phyloP scores from a whole-genome alignment of 257 asterid genomes.

The Ilex aquifolium region DNA sequence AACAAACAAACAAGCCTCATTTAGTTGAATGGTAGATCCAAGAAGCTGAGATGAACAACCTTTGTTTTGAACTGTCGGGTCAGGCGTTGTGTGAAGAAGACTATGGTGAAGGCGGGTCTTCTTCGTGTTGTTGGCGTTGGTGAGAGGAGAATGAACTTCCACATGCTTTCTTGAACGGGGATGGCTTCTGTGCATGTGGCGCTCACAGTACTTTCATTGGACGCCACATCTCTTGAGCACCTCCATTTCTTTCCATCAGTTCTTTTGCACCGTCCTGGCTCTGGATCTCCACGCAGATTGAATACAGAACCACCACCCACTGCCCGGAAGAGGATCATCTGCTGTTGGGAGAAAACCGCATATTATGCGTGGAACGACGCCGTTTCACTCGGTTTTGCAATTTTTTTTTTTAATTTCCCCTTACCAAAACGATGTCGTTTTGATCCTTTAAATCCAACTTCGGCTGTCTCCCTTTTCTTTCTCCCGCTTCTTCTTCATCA shows the following conservation, averaged over 20 bases:
- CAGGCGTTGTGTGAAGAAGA: background rate
- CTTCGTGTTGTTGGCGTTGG: slow-evolving; percentile 21
- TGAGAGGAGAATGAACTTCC: slow-evolving; percentile 20
- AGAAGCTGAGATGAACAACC: slow-evolving; percentile 16
- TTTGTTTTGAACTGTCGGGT: background rate
- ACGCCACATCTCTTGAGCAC: slow-evolving; percentile 35
- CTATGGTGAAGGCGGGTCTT: slow-evolving; percentile 30
- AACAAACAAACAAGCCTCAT: slow-evolving; percentile 14
- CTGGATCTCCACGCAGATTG: background rate
- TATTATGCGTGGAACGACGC: too few relatives aligned
- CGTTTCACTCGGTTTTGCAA: too few relatives aligned
- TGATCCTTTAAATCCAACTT: too few relatives aligned
- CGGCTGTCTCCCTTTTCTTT: too few relatives aligned
- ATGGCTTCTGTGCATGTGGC: slow-evolving; percentile 41
- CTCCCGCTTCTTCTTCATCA: too few relatives aligned
- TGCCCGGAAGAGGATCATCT: too few relatives aligned
- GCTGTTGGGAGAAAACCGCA: too few relatives aligned
- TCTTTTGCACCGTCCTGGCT: slow-evolving; percentile 10
- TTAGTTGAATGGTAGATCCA: slow-evolving; percentile 21
- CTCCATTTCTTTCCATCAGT: slow-evolving; percentile 8
- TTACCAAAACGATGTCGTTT: too few relatives aligned
- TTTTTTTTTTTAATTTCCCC: too few relatives aligned
- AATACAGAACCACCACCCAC: background rate
- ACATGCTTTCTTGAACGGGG: slow-evolving; percentile 65
- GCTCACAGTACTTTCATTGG: slow-evolving; percentile 46